Conservation (phyloP, 2,329 filamentous ascomycete genomes). For the Rutstroemia sp. region DNA sequence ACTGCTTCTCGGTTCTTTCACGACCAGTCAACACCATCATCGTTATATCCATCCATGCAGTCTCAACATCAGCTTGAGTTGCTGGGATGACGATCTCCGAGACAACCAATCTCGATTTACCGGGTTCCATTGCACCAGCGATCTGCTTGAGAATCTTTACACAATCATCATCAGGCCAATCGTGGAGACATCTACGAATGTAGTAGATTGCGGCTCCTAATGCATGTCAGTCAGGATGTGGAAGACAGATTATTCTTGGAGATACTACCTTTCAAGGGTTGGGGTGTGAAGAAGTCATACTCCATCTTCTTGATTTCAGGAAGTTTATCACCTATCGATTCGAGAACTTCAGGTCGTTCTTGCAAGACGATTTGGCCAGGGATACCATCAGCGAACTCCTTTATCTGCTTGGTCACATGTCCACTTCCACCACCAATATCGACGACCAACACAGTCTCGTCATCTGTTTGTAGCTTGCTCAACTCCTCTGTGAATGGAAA, state of each 20-base stretch:
- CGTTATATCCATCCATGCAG: constrained; percentile 31
- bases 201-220: constrained; percentile 29
- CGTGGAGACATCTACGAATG: constrained; percentile 34
- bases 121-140: neutral
- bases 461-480: constrained; percentile 13
- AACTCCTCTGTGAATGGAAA: constrained; percentile 23
- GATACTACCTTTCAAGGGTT: constrained; percentile 24
- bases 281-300: constrained; percentile 26
- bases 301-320: constrained; percentile 27
- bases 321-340: constrained; percentile 14
- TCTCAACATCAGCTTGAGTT: constrained; percentile 27
- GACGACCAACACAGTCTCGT: constrained; percentile 29
- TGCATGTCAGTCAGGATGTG: neutral
- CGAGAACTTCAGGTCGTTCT: constrained; percentile 31
- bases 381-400: constrained; percentile 28
- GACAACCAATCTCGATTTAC: constrained; percentile 30
- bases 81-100: constrained; percentile 38
- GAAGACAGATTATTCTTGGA: neutral
- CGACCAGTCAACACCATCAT: constrained; percentile 32
- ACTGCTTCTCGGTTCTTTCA: constrained; percentile 29
- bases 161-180: constrained; percentile 31
- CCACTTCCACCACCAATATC: constrained; percentile 36
- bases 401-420: constrained; percentile 32
- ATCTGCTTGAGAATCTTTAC: constrained; percentile 8
- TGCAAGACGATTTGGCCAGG: constrained; percentile 34